Percentiles rank a stretch among this genome's conserved stretches.
phyloP scores from a whole-genome alignment of 73 alveolate species.

The Paramecium biaurelia region DNA sequence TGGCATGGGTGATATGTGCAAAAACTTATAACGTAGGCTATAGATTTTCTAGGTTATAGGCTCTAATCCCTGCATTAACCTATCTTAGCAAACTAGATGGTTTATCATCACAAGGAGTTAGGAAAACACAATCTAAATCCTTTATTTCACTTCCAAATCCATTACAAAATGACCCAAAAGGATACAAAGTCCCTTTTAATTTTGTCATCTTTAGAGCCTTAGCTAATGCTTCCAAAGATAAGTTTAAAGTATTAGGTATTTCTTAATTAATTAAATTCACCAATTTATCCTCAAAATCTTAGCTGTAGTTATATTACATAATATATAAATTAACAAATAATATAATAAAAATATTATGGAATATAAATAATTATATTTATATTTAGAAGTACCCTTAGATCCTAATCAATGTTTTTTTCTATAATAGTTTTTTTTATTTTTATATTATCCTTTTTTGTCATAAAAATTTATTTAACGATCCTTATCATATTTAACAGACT shows the following conservation, averaged over 20 bases:
- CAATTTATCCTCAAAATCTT: background rate
- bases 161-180: background rate
- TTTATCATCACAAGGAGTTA: background rate
- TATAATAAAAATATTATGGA: background rate
- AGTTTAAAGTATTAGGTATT: background rate
- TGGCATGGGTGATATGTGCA: background rate
- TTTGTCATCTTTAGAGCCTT: background rate
- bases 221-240: background rate
- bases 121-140: background rate
- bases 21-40: background rate
- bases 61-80: background rate
- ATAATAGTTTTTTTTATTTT: background rate
- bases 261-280: background rate
- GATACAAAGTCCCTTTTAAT: background rate
- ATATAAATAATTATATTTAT: too few relatives aligned
- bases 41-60: background rate
- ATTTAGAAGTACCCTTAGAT: too few relatives aligned
- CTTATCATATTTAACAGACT: background rate
- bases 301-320: background rate
- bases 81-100: background rate
- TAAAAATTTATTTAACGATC: background rate
- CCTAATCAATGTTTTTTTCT: background rate
- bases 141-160: background rate
- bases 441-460: background rate
- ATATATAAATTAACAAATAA: background rate